Base-by-base conservation (phyloP, 2,329 filamentous ascomycete species). In the Neospermospora avenae region DNA sequence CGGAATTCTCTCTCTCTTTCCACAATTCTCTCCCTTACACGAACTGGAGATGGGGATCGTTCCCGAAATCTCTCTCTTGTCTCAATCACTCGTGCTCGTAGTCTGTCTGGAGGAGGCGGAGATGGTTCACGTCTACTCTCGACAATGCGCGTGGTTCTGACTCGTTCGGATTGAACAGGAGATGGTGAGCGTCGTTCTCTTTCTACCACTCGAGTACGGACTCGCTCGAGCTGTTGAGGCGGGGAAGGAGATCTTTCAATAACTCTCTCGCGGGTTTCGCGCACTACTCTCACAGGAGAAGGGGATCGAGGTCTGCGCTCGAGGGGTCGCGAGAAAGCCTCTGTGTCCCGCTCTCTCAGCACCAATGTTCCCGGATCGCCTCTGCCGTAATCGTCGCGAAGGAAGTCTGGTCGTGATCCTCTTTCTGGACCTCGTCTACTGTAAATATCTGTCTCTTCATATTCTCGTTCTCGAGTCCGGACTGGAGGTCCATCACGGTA, bases 81-180 rank as follows among this genome's bases (percentile, higher is more conserved):
- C 57, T 72, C 70, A 13, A 68, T 64, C 10, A 72, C 66, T 65
- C 70, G 63, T 44, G 68, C 65, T 28, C 69, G 69, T 14, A 72
- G 61, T 56, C 66, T 60, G 48, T 67, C 66, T n/a, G 63, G 65
- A 35, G 67, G 64, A 57, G 68, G 67, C 44, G 68, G 66, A n/a
- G 61, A 62, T 39, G 65, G 67, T 59, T 70, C 69, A 34, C 67
- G 65, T 41, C 49, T 31, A 31, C 6, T 59, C 45, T 70, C 67
- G 10, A 69, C 61, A 34, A 69, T 60, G 45, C 68, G 55, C 24
- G 60, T 58, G 7, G 61, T 62, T 31, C 68, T 62, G 25, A 65
- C 55, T 44, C 62, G 57, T 39, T 66, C 64, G 20, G 22, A 22
- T 14, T 52, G 56, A 24, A 57, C 57, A 34, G 59, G 64, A 11